These are phyloP conservation scores for Rubia balearica DNA, from an alignment of 305 asterid species.

Conservation along the genomic window DNA sequence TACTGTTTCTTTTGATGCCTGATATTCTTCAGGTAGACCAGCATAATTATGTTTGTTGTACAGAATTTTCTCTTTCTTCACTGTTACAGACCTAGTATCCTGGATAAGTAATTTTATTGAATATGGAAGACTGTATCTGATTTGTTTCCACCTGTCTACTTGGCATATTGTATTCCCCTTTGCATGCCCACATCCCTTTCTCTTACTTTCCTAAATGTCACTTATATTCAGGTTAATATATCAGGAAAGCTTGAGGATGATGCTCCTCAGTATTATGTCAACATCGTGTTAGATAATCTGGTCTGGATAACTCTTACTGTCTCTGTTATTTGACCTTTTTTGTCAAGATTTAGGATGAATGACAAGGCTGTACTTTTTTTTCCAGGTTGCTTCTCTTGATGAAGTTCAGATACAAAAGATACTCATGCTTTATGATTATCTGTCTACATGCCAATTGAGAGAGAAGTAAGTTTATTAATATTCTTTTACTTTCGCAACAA, in stretches of 20 bases:
- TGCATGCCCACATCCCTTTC: neutral
- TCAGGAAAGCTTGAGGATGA: constrained; percentile 76
- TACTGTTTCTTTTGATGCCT: neutral
- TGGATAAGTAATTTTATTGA: neutral
- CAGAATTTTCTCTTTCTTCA: neutral
- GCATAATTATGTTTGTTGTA: neutral
- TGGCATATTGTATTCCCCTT: neutral
- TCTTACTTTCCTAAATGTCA: constrained; percentile 10
- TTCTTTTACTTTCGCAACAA: neutral
- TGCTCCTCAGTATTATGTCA: constrained; percentile 71
- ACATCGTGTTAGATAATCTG: constrained; percentile 50
- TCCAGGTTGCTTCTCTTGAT: constrained; percentile 61
- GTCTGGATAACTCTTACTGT: constrained; percentile 35
- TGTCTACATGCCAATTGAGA: constrained; percentile 60
- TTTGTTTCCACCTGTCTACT: neutral
- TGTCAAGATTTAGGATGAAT: constrained; percentile 14
- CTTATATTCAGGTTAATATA: constrained; percentile 67
- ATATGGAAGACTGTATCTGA: neutral
- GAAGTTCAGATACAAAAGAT: constrained; percentile 81
- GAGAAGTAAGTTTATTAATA: constrained; percentile 50
- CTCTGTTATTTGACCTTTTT: constrained; percentile 17
- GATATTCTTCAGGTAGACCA: neutral
- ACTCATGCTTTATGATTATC: constrained; percentile 58
- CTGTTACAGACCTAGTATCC: neutral
- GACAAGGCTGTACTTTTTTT: constrained; percentile 20